Percentiles rank a stretch among this genome's conserved stretches.
Conservation (phyloP, 1,139 yeast species). For the Suhomyces anneliseae region DNA sequence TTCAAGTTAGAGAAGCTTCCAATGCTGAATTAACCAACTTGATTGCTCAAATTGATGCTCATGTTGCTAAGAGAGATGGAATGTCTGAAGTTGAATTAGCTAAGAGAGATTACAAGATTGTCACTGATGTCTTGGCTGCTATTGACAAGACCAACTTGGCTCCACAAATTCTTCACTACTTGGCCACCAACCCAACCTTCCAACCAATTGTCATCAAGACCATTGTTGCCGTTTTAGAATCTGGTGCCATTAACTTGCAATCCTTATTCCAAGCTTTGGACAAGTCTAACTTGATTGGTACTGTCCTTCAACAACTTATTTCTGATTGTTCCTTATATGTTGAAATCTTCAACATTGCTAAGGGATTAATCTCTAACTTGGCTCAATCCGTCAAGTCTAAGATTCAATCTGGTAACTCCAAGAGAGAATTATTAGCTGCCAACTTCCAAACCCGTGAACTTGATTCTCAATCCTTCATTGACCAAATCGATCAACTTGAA, state of each 20-base stretch:
- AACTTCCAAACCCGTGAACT: slow-evolving; percentile 6
- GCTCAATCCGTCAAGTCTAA: slow-evolving; percentile 29
- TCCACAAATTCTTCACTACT: slow-evolving; percentile 36
- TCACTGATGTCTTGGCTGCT: slow-evolving; percentile 43
- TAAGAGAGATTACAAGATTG: slow-evolving; percentile 34
- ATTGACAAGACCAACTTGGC: slow-evolving; percentile 41
- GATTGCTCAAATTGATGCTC: slow-evolving; percentile 11
- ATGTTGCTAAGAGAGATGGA: slow-evolving; percentile 34
- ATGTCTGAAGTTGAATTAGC: slow-evolving; percentile 20
- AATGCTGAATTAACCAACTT: slow-evolving; percentile 20
- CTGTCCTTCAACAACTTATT: slow-evolving; percentile 40
- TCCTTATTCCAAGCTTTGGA: slow-evolving; percentile 41
- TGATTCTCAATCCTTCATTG: slow-evolving; percentile 7
- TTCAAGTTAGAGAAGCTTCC: slow-evolving; percentile 21
- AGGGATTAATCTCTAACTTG: slow-evolving; percentile 28
- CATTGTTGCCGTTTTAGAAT: slow-evolving; percentile 32
- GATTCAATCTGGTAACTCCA: slow-evolving; percentile 22
- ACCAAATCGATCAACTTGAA: slow-evolving; percentile 8
- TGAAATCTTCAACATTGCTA: slow-evolving; percentile 36
- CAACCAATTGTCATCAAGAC: slow-evolving; percentile 38
- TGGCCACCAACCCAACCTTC: slow-evolving; percentile 35
- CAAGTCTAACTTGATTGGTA: slow-evolving; percentile 38
- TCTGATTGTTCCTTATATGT: slow-evolving; percentile 44
- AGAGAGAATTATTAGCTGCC: slow-evolving; percentile 19
- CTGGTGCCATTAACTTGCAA: slow-evolving; percentile 34